Conservation (phyloP, 2,329 filamentous ascomycete genomes). For the Xylaria hypoxylon region DNA sequence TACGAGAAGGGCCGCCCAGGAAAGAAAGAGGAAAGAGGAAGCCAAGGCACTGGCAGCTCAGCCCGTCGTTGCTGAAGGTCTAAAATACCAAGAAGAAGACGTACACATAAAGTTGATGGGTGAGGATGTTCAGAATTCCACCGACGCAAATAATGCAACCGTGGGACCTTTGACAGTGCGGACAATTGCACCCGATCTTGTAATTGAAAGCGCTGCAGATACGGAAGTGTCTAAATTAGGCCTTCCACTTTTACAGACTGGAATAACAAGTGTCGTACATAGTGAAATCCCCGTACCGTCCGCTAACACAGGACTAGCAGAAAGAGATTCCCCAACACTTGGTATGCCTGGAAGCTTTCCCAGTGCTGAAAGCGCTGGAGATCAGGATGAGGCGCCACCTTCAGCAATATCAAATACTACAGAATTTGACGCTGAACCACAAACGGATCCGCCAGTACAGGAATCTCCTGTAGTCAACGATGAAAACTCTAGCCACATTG, state of each 20-base stretch:
- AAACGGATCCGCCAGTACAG: slow-evolving; percentile 65
- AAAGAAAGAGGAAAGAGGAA: slow-evolving; percentile 64
- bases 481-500: slow-evolving; percentile 21
- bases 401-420: slow-evolving; percentile 73
- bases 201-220: slow-evolving; percentile 34
- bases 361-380: slow-evolving; percentile 53
- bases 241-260: slow-evolving; percentile 40
- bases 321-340: slow-evolving; percentile 72
- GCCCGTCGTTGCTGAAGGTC: slow-evolving; percentile 60
- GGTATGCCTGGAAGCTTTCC: slow-evolving; percentile 74
- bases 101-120: slow-evolving; percentile 31
- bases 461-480: slow-evolving; percentile 44
- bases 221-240: slow-evolving; percentile 37
- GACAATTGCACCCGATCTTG: slow-evolving; percentile 25
- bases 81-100: slow-evolving; percentile 38
- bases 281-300: slow-evolving; percentile 30
- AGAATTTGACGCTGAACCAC: slow-evolving; percentile 79
- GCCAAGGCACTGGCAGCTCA: slow-evolving; percentile 50
- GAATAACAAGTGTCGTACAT: slow-evolving; percentile 39
- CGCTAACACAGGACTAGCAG: slow-evolving; percentile 13
- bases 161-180: slow-evolving; percentile 22
- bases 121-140: slow-evolving; percentile 21
- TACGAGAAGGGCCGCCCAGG: slow-evolving; percentile 62
- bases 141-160: slow-evolving; percentile 16
- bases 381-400: slow-evolving; percentile 62